Conservation (phyloP, 495 filamentous ascomycete genomes). For the Trichoderma orchidacearum region DNA sequence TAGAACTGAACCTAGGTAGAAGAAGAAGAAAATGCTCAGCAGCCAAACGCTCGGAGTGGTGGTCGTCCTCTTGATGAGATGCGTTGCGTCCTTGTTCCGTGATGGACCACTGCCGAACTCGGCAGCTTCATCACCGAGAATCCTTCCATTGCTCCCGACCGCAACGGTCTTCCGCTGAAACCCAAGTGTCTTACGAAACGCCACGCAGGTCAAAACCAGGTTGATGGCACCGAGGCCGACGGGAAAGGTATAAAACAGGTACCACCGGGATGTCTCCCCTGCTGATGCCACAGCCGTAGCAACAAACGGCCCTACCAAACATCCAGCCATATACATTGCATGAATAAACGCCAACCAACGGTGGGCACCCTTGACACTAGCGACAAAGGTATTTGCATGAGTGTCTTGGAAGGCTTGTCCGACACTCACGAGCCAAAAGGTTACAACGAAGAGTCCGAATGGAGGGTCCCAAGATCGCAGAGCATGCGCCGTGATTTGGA, state of each 20-base stretch:
- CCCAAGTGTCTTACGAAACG: constrained; percentile 19
- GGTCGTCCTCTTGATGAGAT: constrained; percentile 16
- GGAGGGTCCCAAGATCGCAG: constrained; percentile 36
- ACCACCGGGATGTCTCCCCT: constrained; percentile 16
- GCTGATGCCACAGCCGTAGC: constrained; percentile 31
- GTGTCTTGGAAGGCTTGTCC: constrained; percentile 41
- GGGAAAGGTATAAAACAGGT: constrained; percentile 29
- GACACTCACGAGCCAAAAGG: constrained; percentile 33
- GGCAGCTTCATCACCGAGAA: background rate
- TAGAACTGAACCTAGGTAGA: constrained; percentile 28
- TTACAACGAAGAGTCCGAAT: constrained; percentile 28
- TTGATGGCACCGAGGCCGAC: constrained; percentile 26
- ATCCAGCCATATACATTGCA: constrained; percentile 39
- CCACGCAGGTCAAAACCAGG: constrained; percentile 16
- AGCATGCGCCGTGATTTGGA: constrained; percentile 32
- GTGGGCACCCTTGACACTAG: constrained; percentile 29
- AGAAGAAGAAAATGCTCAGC: constrained; percentile 36
- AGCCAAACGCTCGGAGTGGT: constrained; percentile 26
- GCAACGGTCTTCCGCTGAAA: constrained; percentile 4
- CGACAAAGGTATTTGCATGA: constrained; percentile 37
- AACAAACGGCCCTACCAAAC: constrained; percentile 35
- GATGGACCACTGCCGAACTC: background rate
- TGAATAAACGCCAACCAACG: constrained; percentile 45
- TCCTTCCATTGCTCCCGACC: background rate
- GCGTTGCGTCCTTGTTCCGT: constrained; percentile 9